Evolutionary conservation across 2,329 filamentous ascomycete genomes (phyloP), one percentile per base, ranked within the genome.

Genomic region (Sporothrix euskadiensis): DNA sequence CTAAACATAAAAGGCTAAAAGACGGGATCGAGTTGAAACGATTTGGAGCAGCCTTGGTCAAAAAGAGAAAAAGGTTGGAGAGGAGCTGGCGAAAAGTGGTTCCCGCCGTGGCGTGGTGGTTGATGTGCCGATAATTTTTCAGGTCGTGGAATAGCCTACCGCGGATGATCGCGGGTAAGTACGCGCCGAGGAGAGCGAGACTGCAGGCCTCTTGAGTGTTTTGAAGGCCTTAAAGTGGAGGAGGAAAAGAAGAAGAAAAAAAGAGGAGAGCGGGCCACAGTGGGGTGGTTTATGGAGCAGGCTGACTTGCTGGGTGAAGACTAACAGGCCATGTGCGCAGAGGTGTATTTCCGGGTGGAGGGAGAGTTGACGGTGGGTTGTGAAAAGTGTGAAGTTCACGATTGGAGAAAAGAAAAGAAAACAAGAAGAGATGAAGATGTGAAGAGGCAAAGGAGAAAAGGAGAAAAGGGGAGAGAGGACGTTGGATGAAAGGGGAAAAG

Each of bases 131-230:
- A 69, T 35, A 26, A 26, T 69, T 71, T 54, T 71, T 65, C 47
- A 49, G 56, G 16, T 19, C 22, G 4, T 41, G 19, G 56, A 16
- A 22, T 4, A 47, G 54, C 69, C 41, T 69, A 66, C 47, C 32
- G 59, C 71, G 71, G 72, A 73, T 66, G 52, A 86, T 86, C 75
- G 68, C 82, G 82, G 78, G 49, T 68, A 59, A 47, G 68, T 44
- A 47, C 35, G 72, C 68, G 59, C 57, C 72, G 68, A 63, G 41
- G 22, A 32, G 14, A 49, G 44, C 44, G 44, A 49, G 14, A 16
- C 22, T 49, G 44, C 12, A 49, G 44, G 52, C 52, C 5, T 14
- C 14, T 54, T 30, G 22, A 56, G 52, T 12, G 14, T 10, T 56
- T 14, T 22, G 26, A n/a, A 26, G 59, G n/a, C 12, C 44, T 52